Conservation (phyloP, 306 rosid species). For the Benincasa hispida region DNA sequence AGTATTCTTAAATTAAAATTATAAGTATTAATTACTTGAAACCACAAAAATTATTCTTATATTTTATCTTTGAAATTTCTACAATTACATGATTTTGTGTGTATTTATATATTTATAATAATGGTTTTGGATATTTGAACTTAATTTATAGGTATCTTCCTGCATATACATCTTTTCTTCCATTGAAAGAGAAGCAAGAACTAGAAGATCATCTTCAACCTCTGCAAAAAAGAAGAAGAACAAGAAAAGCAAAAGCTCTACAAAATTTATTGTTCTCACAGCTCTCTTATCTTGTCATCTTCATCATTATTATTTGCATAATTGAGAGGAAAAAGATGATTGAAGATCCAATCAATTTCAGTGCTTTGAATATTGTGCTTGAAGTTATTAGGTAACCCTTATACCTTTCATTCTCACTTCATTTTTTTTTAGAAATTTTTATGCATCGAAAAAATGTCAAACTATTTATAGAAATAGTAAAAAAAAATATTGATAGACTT, state of each 20-base stretch:
- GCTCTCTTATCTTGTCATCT: constrained; percentile 40
- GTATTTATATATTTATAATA: not conserved
- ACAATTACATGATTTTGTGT: not conserved
- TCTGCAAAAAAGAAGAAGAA: not conserved
- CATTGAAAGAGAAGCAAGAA: constrained; percentile 11
- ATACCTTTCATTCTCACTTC: not conserved
- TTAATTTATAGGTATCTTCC: constrained; percentile 48
- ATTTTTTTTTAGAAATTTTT: too few species aligned
- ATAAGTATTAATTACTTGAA: too few species aligned
- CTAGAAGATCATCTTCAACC: not conserved
- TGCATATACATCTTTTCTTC: constrained; percentile 32
- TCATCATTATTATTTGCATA: constrained; percentile 44
- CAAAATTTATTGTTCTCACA: constrained; percentile 36
- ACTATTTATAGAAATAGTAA: too few species aligned
- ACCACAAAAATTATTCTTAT: not conserved
- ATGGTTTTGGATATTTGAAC: not conserved
- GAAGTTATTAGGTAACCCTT: constrained; percentile 42
- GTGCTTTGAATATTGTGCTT: constrained; percentile 29
- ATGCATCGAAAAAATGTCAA: too few species aligned
- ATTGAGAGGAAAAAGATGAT: constrained; percentile 44
- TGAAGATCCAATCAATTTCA: constrained; percentile 66
- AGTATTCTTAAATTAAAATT: too few species aligned
- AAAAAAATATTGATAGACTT: too few species aligned
- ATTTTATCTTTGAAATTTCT: not conserved
- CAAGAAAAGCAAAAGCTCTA: constrained; percentile 3